Evolutionary conservation across 179 eudicot species (phyloP).

Genomic region (Patellifolia procumbens): DNA sequence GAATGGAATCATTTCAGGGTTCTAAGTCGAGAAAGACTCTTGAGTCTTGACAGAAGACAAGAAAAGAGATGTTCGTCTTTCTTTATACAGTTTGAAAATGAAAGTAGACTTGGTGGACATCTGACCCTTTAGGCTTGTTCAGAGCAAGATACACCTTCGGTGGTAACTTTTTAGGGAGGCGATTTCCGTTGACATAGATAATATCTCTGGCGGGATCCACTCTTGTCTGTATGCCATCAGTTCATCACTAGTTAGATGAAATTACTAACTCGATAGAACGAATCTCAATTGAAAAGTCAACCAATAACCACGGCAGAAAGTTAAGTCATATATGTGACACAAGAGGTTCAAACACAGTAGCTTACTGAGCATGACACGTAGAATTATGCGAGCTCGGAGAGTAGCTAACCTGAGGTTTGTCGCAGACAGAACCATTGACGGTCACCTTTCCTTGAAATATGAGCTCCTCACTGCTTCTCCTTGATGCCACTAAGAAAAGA

Average conservation of each 20-base stretch:
- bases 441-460: conserved; percentile 82
- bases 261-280: neutral
- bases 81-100: neutral
- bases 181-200: conserved; percentile 87
- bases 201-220: conserved; percentile 80
- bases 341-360: conserved; percentile 8
- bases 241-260: conserved; percentile 15
- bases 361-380: neutral
- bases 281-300: neutral
- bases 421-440: conserved; percentile 86
- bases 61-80: conserved; percentile 6
- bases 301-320: neutral
- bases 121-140: conserved; percentile 97
- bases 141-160: conserved; percentile 89
- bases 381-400: neutral
- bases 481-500: conserved; percentile 72
- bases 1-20: conserved; percentile 3
- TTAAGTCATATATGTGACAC: neutral
- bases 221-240: conserved; percentile 58
- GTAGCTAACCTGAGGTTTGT: conserved; percentile 78
- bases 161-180: conserved; percentile 86
- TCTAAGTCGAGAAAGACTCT: conserved; percentile 12
- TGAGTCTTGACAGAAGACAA: neutral
- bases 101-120: neutral
- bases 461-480: conserved; percentile 90